Percentiles rank a stretch among this genome's conserved stretches.
These are phyloP conservation scores for Leishmania major DNA, from an alignment of 208 protist species.

Conservation along the genomic window DNA sequence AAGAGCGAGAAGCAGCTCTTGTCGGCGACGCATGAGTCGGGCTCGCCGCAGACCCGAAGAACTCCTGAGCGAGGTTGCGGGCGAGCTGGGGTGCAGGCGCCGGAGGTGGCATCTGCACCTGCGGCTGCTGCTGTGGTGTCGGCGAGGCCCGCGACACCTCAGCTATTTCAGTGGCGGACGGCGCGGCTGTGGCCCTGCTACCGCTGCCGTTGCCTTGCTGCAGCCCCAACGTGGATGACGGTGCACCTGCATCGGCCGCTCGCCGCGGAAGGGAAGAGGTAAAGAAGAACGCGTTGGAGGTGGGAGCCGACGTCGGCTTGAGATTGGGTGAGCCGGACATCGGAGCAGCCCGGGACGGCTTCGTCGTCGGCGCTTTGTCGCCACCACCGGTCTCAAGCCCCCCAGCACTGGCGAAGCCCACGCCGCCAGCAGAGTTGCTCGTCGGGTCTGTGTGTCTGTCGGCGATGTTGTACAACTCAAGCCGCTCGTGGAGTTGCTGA, in stretches of 20 bases:
- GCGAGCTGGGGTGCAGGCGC: conserved; percentile 27
- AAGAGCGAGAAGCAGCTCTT: background rate
- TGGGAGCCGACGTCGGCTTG: background rate
- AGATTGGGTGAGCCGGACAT: conserved; percentile 12
- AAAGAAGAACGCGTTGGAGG: conserved; percentile 2
- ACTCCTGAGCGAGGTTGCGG: conserved; percentile 30
- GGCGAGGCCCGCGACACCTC: conserved; percentile 7
- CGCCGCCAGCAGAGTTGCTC: background rate
- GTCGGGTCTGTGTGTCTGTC: conserved; percentile 16
- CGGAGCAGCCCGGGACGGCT: conserved; percentile 24
- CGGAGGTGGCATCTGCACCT: conserved; percentile 7
- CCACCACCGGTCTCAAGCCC: background rate
- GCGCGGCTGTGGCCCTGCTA: background rate
- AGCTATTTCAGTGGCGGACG: background rate
- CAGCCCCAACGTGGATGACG: conserved; percentile 7
- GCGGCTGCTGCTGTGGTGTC: conserved; percentile 8
- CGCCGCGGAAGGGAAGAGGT: background rate
- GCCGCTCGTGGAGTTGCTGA: conserved; percentile 72
- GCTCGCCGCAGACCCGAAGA: conserved; percentile 18
- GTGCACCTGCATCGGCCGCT: background rate
- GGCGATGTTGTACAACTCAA: conserved; percentile 77
- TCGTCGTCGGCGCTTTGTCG: conserved; percentile 3
- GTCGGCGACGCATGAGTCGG: conserved; percentile 1
- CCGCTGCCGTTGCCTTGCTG: background rate
- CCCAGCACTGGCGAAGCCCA: background rate